Base-by-base conservation (phyloP, 1,284 basidiomycete species). In the Austropuccinia psidii region DNA sequence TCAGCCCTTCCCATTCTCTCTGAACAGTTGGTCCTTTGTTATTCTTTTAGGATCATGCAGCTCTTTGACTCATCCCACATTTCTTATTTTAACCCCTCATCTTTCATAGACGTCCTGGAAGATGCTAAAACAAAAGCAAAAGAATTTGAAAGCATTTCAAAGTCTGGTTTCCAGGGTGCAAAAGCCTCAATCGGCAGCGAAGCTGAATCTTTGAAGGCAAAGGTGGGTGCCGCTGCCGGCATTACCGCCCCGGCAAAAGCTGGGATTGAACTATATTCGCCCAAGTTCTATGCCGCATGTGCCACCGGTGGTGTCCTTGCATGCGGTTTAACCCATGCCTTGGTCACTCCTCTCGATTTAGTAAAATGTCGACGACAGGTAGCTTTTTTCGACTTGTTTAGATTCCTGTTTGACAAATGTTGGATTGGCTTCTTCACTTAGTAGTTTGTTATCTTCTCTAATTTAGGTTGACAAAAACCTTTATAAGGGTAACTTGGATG, bases 351-450 rank as follows among this genome's bases (percentile, higher is more conserved):
- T 35, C 78, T 80, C 69, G 79, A 80, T 75, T 75, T 79, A 52
- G 79, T 80, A 76, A 80, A 80, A 77, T 79, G 79, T 76, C 77
- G 79, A 75, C 75, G 79, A 76, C 79, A 79, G 75, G 77, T 77
- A 29, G 17, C 47, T 62, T 33, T 27, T 17, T 15, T 61, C n/a
- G 62, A 19, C 19, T 24, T 21, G 2, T 33, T 19, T 37, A n/a
- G 24, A 21, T 27, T 43, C 39, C 29, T 33, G 19, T 49, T 27
- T 9, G 11, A 52, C 21, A 21, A 11, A 9, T 24, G 49, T 11
- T 24, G 19, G 37, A 39, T 24, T 11, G 45, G 2, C 2, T 21
- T 45, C 31, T 13, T 31, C 49, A n/a, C 21, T 21, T 61, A 27
- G 19, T 5, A 29, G 11, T 57, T 31, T 1, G 11, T 27, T 72